Base-by-base conservation (phyloP, 192 early-diverging fungal species). In the Coemansia sp. region DNA sequence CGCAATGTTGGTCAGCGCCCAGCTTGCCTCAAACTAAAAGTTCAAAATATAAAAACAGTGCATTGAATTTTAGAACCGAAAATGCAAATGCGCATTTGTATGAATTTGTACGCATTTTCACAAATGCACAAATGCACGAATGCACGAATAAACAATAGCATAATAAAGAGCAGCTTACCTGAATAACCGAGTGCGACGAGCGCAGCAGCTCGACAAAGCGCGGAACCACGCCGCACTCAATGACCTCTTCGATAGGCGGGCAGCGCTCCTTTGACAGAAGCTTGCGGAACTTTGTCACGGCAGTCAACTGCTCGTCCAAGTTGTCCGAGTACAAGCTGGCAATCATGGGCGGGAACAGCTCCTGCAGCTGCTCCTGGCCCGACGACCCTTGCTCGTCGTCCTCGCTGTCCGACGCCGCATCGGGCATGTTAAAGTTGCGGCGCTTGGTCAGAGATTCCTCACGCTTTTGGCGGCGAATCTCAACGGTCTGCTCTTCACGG, bases 1-100 rank as follows among this genome's bases (percentile, higher is more conserved):
- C 8, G 97, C 97, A 77, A 98, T 98, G 84, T 98, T 98, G 65
- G 97, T 98, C 72, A 98, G 83, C 17, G 97, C 97, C 97, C 97
- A 98, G 22, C 94, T 95, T 50, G 97, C 93, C 77, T 98, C 97
- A 79, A 98, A 98, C 94, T 82, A 82, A 50, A 67, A 17, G 15
- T 43, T 32, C 14, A 2, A 35, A 61, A 49, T 14, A 45, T 58
- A 60, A 54, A 64, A 7, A n/a, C 11, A 45, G 14, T 45, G 32
- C 6, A 35, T 35, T 35, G 32, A 35, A 35, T 23, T 23, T 53
- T 53, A 53, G 51, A 12, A 11, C 50, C 50, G 17, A 53, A 53
- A 53, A 53, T 53, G 51, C 51, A 53, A 45, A 45, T 45, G 41
- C 41, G 41, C 14, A 45, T 45, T 45, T n/a, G 41, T 15, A 45